Percentiles rank a stretch among this genome's conserved stretches.
These are phyloP conservation scores for Xylariaceae sp. DNA, from an alignment of 2,329 filamentous ascomycete species.

Conservation along the genomic window DNA sequence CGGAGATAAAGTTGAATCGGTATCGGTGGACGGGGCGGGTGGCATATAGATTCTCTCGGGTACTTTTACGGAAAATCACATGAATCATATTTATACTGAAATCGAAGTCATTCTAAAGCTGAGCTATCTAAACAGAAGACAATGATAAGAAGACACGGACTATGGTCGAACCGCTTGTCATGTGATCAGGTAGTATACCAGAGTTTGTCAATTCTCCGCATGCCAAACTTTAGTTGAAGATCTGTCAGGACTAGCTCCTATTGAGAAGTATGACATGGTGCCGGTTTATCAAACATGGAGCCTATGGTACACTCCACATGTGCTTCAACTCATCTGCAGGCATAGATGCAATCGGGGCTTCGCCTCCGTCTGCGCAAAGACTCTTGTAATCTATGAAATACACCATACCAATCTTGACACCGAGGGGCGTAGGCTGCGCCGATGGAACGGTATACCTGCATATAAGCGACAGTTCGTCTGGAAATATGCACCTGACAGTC, in stretches of 20 bases:
- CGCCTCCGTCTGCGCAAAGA: too few relatives aligned
- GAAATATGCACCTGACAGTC: too few relatives aligned
- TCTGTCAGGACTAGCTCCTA: too few relatives aligned
- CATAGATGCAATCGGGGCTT: too few relatives aligned
- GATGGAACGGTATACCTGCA: slow-evolving; percentile 17
- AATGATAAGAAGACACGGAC: slow-evolving; percentile 14
- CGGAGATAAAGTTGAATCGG: slow-evolving; percentile 13
- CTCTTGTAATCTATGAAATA: too few relatives aligned
- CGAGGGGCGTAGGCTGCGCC: slow-evolving; percentile 19
- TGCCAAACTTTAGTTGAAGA: too few relatives aligned
- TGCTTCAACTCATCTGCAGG: too few relatives aligned
- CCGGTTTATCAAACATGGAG: too few relatives aligned
- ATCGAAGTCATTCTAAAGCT: slow-evolving; percentile 25
- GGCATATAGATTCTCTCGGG: slow-evolving; percentile 25
- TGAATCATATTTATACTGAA: slow-evolving; percentile 23
- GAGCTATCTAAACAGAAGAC: slow-evolving; percentile 19
- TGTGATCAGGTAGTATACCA: slow-evolving; percentile 12
- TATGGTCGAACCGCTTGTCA: slow-evolving; percentile 14
- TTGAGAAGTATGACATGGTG: slow-evolving; percentile 17
- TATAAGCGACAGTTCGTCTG: too few relatives aligned
- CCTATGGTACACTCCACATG: too few relatives aligned
- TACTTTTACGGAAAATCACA: slow-evolving; percentile 14
- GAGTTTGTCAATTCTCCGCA: slow-evolving; percentile 12
- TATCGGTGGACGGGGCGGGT: slow-evolving; percentile 20
- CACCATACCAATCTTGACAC: too few relatives aligned